Conservation (phyloP, 2,329 filamentous ascomycete genomes). For the Daldinia sp. region DNA sequence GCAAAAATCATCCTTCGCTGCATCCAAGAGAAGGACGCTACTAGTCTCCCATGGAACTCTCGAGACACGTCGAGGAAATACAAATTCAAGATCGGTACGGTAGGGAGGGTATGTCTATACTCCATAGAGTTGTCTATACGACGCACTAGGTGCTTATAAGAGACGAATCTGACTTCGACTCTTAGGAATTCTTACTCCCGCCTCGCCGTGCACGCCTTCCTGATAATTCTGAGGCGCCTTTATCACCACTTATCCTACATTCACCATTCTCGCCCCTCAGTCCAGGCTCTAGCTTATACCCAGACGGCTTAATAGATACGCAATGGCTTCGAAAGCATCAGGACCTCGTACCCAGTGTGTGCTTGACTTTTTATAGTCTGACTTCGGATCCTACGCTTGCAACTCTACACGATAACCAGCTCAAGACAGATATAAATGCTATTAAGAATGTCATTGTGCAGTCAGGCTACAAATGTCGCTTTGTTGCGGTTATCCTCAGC, state of each 20-base stretch:
- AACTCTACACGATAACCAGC: slow-evolving; percentile 84
- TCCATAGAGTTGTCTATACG: neutral
- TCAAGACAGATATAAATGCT: slow-evolving; percentile 87
- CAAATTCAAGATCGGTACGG: slow-evolving; percentile 76
- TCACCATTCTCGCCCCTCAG: slow-evolving; percentile 93
- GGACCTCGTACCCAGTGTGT: slow-evolving; percentile 81
- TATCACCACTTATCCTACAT: slow-evolving; percentile 73
- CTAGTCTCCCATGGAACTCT: slow-evolving; percentile 74
- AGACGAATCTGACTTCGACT: slow-evolving; percentile 40
- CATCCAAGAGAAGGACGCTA: slow-evolving; percentile 74
- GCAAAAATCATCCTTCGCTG: slow-evolving; percentile 74
- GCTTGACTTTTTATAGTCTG: slow-evolving; percentile 84
- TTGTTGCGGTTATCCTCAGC: slow-evolving; percentile 82
- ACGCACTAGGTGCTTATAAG: neutral
- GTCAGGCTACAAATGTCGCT: slow-evolving; percentile 81
- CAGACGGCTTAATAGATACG: slow-evolving; percentile 86
- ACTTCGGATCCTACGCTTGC: slow-evolving; percentile 78
- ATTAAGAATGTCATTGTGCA: slow-evolving; percentile 75
- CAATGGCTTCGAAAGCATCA: slow-evolving; percentile 93
- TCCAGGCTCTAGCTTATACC: slow-evolving; percentile 84
- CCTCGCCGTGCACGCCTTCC: slow-evolving; percentile 68
- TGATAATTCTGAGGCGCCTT: slow-evolving; percentile 62
- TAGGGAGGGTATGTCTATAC: slow-evolving; percentile 79
- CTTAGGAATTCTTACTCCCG: slow-evolving; percentile 67
- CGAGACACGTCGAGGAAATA: slow-evolving; percentile 65